Percentiles rank a stretch among this genome's conserved stretches.
phyloP scores from a whole-genome alignment of 306 rosid genomes.

The Inga leiocalycina region DNA sequence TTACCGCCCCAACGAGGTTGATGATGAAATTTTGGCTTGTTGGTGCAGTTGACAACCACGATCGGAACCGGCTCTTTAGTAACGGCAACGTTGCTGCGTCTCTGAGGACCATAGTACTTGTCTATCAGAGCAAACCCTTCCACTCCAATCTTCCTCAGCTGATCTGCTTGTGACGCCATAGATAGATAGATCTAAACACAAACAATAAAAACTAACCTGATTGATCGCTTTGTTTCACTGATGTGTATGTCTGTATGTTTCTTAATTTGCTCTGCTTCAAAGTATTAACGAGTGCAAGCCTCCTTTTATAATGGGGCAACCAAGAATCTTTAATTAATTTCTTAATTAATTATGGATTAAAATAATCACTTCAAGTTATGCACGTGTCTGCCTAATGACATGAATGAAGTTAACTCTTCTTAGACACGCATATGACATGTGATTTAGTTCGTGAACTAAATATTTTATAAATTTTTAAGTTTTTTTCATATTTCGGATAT shows the following conservation, averaged over 20 bases:
- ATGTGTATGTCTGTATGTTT: not conserved
- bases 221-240: not conserved
- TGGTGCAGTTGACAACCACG: not conserved
- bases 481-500: too few species aligned
- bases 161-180: not conserved
- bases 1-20: not conserved
- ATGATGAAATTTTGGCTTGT: not conserved
- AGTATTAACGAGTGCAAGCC: not conserved
- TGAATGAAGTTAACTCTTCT: not conserved
- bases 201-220: not conserved
- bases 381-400: not conserved
- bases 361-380: not conserved
- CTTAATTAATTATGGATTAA: not conserved
- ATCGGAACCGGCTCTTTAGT: not conserved
- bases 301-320: not conserved
- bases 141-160: not conserved
- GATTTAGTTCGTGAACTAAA: too few species aligned
- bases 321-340: not conserved
- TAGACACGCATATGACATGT: too few species aligned
- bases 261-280: not conserved
- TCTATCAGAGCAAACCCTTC: not conserved
- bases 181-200: not conserved
- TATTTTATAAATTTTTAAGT: too few species aligned
- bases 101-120: not conserved
- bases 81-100: not conserved